These are phyloP conservation scores for Bocquillonia castaneifolia DNA, from an alignment of 441 rosid species.

Conservation along the genomic window DNA sequence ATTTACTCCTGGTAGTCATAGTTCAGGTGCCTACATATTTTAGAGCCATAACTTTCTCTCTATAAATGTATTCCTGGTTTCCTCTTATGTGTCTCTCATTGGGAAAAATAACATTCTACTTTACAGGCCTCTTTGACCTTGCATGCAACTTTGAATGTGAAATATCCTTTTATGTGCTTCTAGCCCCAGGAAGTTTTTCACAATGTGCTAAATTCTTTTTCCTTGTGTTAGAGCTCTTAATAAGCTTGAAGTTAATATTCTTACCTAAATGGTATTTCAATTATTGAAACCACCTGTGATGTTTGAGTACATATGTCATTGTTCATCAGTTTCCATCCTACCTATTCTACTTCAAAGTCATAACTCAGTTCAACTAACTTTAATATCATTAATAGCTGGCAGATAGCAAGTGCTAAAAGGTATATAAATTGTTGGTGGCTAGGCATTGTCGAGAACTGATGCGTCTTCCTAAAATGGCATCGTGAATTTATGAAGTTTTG, in stretches of 20 bases:
- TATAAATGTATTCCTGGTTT: background rate
- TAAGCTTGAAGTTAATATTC: background rate
- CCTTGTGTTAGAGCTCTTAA: background rate
- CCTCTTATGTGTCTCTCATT: background rate
- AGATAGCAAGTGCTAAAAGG: background rate
- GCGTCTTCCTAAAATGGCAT: background rate
- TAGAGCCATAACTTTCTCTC: background rate
- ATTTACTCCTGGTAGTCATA: constrained; percentile 7
- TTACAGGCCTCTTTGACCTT: background rate
- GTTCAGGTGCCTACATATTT: background rate
- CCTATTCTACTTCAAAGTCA: background rate
- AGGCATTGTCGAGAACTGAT: background rate
- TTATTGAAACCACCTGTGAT: background rate
- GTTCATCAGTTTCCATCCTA: background rate
- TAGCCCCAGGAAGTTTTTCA: background rate
- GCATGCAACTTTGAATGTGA: background rate
- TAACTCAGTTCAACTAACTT: constrained; percentile 1
- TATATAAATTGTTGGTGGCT: background rate
- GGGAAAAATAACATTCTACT: constrained; percentile 1
- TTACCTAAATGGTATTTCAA: background rate
- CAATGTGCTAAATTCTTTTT: background rate
- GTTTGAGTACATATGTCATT: background rate
- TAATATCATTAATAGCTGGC: background rate
- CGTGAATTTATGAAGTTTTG: background rate
- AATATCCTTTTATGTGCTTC: background rate